Percentiles rank a stretch among this genome's conserved stretches.
Conservation (phyloP, 305 asterid genomes). For the Fraxinus platypoda region DNA sequence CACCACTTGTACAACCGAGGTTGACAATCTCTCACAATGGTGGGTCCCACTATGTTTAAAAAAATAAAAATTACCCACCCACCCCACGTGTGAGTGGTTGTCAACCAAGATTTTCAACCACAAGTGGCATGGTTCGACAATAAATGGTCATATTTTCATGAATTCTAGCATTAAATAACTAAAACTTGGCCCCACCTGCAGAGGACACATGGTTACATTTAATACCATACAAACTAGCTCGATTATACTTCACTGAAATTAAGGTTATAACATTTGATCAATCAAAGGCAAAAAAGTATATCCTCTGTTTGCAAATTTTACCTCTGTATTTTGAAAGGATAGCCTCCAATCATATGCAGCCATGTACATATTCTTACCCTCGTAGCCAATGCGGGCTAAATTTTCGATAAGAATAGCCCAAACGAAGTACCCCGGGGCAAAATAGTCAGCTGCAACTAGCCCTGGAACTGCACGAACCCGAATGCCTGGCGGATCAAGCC, state of each 20-base stretch:
- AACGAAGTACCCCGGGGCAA: constrained; percentile 84
- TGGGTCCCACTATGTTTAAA: too few relatives aligned
- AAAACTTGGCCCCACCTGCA: not conserved
- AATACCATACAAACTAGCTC: not conserved
- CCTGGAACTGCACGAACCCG: constrained; percentile 80
- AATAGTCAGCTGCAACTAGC: constrained; percentile 80
- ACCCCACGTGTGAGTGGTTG: not conserved
- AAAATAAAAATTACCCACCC: too few relatives aligned
- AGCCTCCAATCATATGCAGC: constrained; percentile 92
- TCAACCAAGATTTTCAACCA: too few relatives aligned
- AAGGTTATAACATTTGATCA: not conserved
- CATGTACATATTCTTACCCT: constrained; percentile 82
- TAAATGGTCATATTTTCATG: not conserved
- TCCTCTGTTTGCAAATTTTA: constrained; percentile 12
- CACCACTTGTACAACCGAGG: too few relatives aligned
- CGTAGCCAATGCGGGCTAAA: constrained; percentile 81
- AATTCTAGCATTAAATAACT: not conserved
- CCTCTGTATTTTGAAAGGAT: constrained; percentile 86
- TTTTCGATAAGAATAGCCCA: constrained; percentile 86
- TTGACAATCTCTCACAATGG: too few relatives aligned
- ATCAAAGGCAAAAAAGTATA: not conserved
- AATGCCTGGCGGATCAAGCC: constrained; percentile 86
- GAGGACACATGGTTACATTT: not conserved
- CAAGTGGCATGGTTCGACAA: too few relatives aligned
- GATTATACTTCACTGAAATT: not conserved